Evolutionary conservation across 306 rosid genomes (phyloP), one percentile per base, ranked within the genome.

Genomic region (Delonix regia): DNA sequence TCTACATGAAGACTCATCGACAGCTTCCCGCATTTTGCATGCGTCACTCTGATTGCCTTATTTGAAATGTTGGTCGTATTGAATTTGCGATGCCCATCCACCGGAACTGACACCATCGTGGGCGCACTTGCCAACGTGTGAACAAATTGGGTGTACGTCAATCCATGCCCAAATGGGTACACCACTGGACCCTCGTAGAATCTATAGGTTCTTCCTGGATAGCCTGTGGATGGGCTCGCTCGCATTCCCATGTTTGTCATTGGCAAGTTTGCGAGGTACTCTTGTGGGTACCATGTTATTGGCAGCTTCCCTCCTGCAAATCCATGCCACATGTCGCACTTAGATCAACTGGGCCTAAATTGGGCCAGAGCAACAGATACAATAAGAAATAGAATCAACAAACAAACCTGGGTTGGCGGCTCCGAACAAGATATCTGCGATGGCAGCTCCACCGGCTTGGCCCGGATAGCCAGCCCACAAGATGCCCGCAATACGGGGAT

Each of bases 381-480:
- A 13, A 14, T 5, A 1, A 13, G 38, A n/a, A n/a, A n/a, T n/a
- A n/a, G n/a, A 28, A 16, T 16, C 44, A 45, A 39, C 0, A 53
- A 3, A 36, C 77, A 59, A 47, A 93, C 98, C 91, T 74, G 97
- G 97, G 71, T 85, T 89, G 16, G 82, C 66, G 2, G 78, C 39
- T 77, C 97, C 98, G 60, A 87, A 94, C 22, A 92, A 48, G 56
- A 90, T 69, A 71, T 91, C 93, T 9, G 99, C 95, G 67, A 92
- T 90, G 80, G 97, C 97, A 3, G 90, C 89, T 8, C 97, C 98
- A 11, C 97, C 98, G 0, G 91, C 94, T 77, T 94, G 97, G 74
- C 98, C 98, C 0, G 98, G 98, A 77, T 92, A 94, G 1, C 98
- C 98, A 0, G 86, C 97, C 98, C 98, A 90, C 13, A 92, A 55